Base-by-base conservation (phyloP, 805 yeast genomes). In the Kodamaea sagamina region DNA sequence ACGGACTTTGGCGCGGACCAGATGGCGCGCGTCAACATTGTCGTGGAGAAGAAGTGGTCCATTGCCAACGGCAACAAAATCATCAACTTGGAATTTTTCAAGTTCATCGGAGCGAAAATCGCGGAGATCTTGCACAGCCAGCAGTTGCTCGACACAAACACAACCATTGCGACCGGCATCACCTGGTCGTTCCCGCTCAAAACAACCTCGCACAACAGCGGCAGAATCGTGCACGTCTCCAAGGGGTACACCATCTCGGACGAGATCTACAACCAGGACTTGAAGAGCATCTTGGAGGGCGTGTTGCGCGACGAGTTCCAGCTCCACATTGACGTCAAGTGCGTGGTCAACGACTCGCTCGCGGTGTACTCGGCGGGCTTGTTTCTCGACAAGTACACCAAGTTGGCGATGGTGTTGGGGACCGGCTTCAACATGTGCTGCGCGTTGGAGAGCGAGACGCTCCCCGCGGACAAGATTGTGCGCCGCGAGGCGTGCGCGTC, bases 341-440 rank as follows among this genome's bases (percentile, higher is more conserved):
- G 72, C 11, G 71, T 83, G 28, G 63, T 82, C 22, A 84, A 84
- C 57, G 89, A 81, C 54, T 77, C 86, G 1, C 71, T 81, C n/a
- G 82, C 86, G 0, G 86, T 82, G 0, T 77, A 72, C 54, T 63
- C 82, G 8, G 74, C 86, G 0, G 82, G 82, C 7, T 46, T 63
- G 2, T 70, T 73, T 42, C 46, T 65, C 44, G 69, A 67, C 44
- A 50, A 57, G 13, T 49, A 53, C 46, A 62, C 68, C 51, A 54
- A 63, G 43, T 51, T 82, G 35, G 84, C 86, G 0, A 50, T 84
- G 50, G 85, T 84, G 3, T 59, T 83, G 39, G 89, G 90, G 1
- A 84, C 90, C 2, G 90, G 90, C 1, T 59, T 79, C 41, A 84
- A 84, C 51, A 58, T 78, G 26, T 78, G 80, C 61, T 66, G 78